A percentile compares a stretch with the other conserved stretches of the same genome.
Conservation (phyloP, 2,329 filamentous ascomycete species). For the Clonostachys sp. region DNA sequence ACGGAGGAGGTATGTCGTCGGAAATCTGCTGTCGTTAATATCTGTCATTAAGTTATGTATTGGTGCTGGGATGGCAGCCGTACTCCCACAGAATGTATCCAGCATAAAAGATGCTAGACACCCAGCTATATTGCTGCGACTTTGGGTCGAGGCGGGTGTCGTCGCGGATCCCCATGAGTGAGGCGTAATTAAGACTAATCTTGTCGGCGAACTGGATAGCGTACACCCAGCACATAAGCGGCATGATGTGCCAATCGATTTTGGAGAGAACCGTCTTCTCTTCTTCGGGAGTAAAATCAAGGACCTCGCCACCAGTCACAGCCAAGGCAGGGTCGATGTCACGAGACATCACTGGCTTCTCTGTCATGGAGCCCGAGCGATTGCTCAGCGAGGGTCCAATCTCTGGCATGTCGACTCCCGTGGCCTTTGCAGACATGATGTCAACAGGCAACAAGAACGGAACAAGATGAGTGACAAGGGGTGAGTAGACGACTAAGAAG, state of each 20-base stretch:
- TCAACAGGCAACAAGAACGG: too few species aligned
- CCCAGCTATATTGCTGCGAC: background rate
- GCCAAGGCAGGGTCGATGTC: background rate
- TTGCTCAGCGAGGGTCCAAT: too few species aligned
- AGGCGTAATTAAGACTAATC: background rate
- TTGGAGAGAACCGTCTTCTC: slow-evolving; percentile 9
- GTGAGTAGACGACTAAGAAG: too few species aligned
- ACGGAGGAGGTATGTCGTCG: slow-evolving; percentile 23
- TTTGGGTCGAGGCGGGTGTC: slow-evolving; percentile 14
- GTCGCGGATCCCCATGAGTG: background rate
- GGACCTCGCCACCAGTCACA: background rate
- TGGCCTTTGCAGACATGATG: too few species aligned
- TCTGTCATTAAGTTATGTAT: background rate
- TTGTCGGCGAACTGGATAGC: background rate
- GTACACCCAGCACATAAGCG: background rate
- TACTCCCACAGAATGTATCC: background rate
- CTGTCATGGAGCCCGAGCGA: background rate
- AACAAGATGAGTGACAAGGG: too few species aligned
- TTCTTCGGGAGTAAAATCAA: slow-evolving; percentile 7
- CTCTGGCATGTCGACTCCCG: too few species aligned
- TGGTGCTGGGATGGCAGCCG: slow-evolving; percentile 3
- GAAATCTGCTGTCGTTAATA: background rate
- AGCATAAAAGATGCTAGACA: background rate
- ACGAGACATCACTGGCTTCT: background rate
- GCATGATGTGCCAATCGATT: background rate